Base-by-base conservation (phyloP, 2,329 filamentous ascomycete genomes). In the Didymellaceae sp. region DNA sequence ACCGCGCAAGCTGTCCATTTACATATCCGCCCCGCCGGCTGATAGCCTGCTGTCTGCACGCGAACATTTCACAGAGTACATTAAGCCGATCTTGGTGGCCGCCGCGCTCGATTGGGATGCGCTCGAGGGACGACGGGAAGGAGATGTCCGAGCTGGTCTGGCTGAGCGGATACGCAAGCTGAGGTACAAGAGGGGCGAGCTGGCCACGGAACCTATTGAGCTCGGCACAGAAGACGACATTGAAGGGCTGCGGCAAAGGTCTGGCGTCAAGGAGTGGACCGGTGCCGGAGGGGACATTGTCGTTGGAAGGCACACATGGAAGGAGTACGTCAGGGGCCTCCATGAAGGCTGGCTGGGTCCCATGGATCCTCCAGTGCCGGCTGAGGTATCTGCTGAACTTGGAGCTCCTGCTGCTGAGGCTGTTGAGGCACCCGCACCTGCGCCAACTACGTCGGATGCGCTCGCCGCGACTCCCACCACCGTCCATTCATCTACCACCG, bases 261-360 rank as follows among this genome's bases (percentile, higher is more conserved):
- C 86, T 54, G 87, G 87, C 6, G 83, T 93, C 8, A 80, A 78
- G 20, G 85, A 90, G 25, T 93, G 88, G 66, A 80, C 86, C 4
- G 92, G 90, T 8, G 79, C 88, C 17, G 82, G 83, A 56, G 94
- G 94, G 34, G 93, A 97, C 69, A 81, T 99, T 42, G 86, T 97
- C 14, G 85, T 99, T 63, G 94, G 94, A 10, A 80, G 93, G 48
- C 89, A 97, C 70, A 87, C 93, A 8, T 99, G 94, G 94, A 99
- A 97, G 76, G 94, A 99, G 75, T 99, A 97, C 72, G 79, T 97
- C 18, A 83, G 92, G 51, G 94, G 94, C 35, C 70, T 97, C 59
- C 94, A 99, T 71, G 94, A 99, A 75, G 94, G 94, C 47, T 99
- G 94, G 93, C 77, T 99, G 18, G 93, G 94, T 0, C 91, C 94